phyloP scores from a whole-genome alignment of 1,284 basidiomycete species.

The Trametes pubescens region DNA sequence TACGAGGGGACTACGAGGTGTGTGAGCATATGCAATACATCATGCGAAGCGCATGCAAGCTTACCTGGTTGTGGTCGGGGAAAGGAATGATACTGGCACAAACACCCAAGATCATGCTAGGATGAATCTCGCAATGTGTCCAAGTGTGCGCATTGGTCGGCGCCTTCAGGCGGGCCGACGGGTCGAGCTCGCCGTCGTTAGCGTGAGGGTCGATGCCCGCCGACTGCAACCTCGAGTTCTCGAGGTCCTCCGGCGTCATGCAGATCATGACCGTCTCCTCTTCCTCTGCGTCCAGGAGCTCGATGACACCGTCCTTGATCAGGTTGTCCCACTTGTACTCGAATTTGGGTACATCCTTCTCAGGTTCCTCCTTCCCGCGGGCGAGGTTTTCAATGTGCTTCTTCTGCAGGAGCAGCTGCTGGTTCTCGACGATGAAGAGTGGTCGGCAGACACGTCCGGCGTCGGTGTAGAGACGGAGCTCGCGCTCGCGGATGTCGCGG shows the following conservation, averaged over 20 bases:
- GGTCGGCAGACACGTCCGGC: constrained; percentile 97
- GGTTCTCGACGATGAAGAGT: constrained; percentile 95
- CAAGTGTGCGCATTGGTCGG: constrained; percentile 87
- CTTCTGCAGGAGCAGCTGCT: constrained; percentile 85
- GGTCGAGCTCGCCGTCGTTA: constrained; percentile 81
- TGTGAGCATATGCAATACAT: constrained; percentile 28
- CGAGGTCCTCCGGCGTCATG: constrained; percentile 97
- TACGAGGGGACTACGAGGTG: constrained; percentile 87
- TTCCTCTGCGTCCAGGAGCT: constrained; percentile 97
- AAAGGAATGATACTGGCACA: constrained; percentile 99
- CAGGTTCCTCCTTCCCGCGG: constrained; percentile 46
- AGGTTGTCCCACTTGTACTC: constrained; percentile 89
- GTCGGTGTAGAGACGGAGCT: constrained; percentile 95
- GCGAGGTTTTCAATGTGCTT: constrained; percentile 84
- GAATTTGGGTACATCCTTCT: constrained; percentile 28
- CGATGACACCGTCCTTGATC: constrained; percentile 89
- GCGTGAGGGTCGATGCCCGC: constrained; percentile 65
- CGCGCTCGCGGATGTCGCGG: constrained; percentile 95
- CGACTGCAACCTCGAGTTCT: constrained; percentile 79
- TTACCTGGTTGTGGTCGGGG: constrained; percentile 98
- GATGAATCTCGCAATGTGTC: constrained; percentile 99
- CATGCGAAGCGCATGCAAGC: constrained; percentile 36
- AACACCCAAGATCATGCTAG: constrained; percentile 98
- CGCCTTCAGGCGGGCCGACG: constrained; percentile 87
- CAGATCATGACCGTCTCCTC: constrained; percentile 99